Percentiles rank a stretch among this genome's conserved stretches.
Evolutionary conservation across 169 alveolate genomes (phyloP).

Genomic region (Prorocentrum cordatum): DNA sequence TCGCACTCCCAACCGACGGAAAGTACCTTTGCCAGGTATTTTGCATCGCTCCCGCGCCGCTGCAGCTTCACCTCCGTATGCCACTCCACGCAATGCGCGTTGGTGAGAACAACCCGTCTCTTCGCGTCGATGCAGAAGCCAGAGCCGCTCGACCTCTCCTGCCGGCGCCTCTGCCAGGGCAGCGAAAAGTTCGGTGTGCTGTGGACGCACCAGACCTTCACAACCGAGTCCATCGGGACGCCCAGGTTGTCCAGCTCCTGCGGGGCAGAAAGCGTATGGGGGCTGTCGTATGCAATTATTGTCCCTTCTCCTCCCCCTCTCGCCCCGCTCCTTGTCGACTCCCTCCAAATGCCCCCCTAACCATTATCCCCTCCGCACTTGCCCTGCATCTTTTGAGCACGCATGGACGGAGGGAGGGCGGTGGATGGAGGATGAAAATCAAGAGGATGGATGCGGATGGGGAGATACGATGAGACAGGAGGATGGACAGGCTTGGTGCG

Average conservation of each 20-base stretch:
- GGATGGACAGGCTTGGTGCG: too few species aligned
- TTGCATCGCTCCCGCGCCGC: conserved; percentile 44
- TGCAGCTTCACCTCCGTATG: conserved; percentile 59
- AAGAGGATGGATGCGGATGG: too few species aligned
- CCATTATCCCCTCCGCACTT: too few species aligned
- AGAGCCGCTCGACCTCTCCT: conserved; percentile 29
- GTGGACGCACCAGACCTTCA: conserved; percentile 61
- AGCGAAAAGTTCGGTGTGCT: conserved; percentile 63
- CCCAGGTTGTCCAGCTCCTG: conserved; percentile 27
- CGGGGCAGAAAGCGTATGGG: too few species aligned
- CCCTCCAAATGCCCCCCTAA: too few species aligned
- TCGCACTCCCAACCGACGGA: conserved; percentile 64
- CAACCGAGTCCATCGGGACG: conserved; percentile 58
- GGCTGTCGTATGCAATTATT: too few species aligned
- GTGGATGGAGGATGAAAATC: too few species aligned
- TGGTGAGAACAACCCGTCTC: conserved; percentile 22
- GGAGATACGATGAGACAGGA: too few species aligned
- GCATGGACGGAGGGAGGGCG: too few species aligned
- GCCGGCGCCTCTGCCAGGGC: conserved; percentile 64
- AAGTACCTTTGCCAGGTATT: conserved; percentile 41
- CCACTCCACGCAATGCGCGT: conserved; percentile 66
- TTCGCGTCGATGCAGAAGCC: not conserved
- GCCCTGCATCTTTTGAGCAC: too few species aligned
- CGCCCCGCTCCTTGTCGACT: too few species aligned
- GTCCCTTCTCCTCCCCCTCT: too few species aligned